A percentile compares a stretch with the other conserved stretches of the same genome.
Evolutionary conservation across 2,329 filamentous ascomycete species (phyloP).

Genomic region (Trichoderma polysporum): DNA sequence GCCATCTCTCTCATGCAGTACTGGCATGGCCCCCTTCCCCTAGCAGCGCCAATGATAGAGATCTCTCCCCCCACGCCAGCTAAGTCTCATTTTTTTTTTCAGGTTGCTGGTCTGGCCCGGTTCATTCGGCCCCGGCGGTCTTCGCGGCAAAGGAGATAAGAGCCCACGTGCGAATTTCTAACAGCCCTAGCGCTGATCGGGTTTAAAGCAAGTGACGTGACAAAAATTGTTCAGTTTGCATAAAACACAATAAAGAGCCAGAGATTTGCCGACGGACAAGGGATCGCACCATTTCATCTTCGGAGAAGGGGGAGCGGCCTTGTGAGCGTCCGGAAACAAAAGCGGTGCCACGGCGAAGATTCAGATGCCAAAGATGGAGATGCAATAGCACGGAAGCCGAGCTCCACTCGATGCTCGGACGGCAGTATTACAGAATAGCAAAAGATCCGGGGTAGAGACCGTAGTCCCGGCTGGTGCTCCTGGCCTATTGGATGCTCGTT

Average conservation of each 20-base stretch:
- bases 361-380: neutral
- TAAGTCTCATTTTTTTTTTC: neutral
- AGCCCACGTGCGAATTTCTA: constrained; percentile 21
- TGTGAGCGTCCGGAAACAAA: neutral
- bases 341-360: neutral
- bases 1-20: neutral
- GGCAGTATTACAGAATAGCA: constrained; percentile 23
- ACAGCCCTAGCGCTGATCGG: constrained; percentile 20
- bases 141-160: constrained; percentile 21
- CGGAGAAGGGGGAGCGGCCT: neutral
- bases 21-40: constrained; percentile 5
- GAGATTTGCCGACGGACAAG: constrained; percentile 11
- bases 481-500: constrained; percentile 25
- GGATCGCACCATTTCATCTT: neutral
- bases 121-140: constrained; percentile 20
- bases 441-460: constrained; percentile 23
- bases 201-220: constrained; percentile 17
- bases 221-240: neutral
- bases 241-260: constrained; percentile 15
- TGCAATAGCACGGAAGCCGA: constrained; percentile 18
- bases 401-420: constrained; percentile 30
- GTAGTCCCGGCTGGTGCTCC: constrained; percentile 16
- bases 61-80: constrained; percentile 14
- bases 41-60: constrained; percentile 10
- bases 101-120: neutral